Base-by-base conservation (phyloP, 257 asterid genomes). In the Nicotiana tomentosiformis region DNA sequence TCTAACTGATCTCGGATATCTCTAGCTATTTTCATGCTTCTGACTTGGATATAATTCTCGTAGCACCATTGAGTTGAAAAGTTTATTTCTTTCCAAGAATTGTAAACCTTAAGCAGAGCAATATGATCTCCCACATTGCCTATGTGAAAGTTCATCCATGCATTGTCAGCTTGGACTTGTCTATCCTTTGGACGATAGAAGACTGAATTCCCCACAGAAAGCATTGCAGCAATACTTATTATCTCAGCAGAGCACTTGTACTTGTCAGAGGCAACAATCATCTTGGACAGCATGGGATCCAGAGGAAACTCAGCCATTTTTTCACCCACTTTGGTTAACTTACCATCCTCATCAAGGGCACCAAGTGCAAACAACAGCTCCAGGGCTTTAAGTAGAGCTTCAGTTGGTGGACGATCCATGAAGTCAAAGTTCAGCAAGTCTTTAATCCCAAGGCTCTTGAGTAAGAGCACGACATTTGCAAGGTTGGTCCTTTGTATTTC, bases 401-500 rank as follows among this genome's bases (percentile, higher is more conserved):
- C 95, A 61, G 97, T 88, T 79, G 94, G 92, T n/a, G 97, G 95
- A 64, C 95, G 94, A 80, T 93, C 97, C 97, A 93, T 93, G 86
- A 93, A 91, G 77, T 93, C 97, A 86, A 93, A 91, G 86, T 91
- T 89, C 66, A 91, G 84, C 78, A 93, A 85, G 85, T 93, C 97
- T 78, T 90, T 85, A 83, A 93, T 93, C 76, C 97, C 97, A 65
- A 93, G 92, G 84, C 95, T 91, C 90, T 90, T 93, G 69, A 93
- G 92, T 80, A 90, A 78, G 70, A 93, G 97, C 35, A 91, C 95
- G 16, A 89, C 93, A 69, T 90, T 89, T 17, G 94, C 95, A 81
- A 93, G 88, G 85, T 93, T 93, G 77, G 95, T 93, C 90, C 94
- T 87, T 82, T 93, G 97, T 83, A 93, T 91, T 82, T 93, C 95